phyloP scores from a whole-genome alignment of 1,139 yeast genomes.

The Yamadazyma diospyri region DNA sequence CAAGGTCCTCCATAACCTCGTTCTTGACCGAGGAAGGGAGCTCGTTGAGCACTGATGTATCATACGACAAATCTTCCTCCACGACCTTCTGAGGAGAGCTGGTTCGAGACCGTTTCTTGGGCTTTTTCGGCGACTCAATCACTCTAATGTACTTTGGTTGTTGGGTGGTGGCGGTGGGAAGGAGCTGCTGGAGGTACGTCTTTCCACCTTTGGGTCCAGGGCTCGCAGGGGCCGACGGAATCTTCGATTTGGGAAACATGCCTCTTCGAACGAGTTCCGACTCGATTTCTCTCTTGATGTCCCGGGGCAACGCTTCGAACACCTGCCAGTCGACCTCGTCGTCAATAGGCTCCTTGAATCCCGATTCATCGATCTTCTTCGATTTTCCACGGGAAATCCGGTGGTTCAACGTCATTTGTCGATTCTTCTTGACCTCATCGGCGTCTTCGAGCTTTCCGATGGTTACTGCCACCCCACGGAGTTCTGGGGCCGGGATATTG shows the following conservation, averaged over 20 bases:
- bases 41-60: conserved; percentile 42
- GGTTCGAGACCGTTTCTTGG: conserved; percentile 12
- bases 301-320: conserved; percentile 51
- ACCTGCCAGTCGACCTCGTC: conserved; percentile 49
- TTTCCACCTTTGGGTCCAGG: conserved; percentile 19
- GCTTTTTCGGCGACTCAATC: conserved; percentile 28
- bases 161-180: conserved; percentile 26
- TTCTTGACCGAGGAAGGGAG: conserved; percentile 43
- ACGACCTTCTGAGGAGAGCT: conserved; percentile 12
- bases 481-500: conserved; percentile 59
- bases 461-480: conserved; percentile 77
- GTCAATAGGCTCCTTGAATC: conserved; percentile 14
- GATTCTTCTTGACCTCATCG: conserved; percentile 22
- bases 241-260: conserved; percentile 6
- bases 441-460: conserved; percentile 52
- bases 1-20: conserved; percentile 41
- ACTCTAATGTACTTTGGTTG: conserved; percentile 33
- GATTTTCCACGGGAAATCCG: background rate
- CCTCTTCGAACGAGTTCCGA: conserved; percentile 41
- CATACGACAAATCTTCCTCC: conserved; percentile 20
- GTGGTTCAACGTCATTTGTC: conserved; percentile 37
- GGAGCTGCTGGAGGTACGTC: conserved; percentile 38
- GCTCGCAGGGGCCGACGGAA: conserved; percentile 11
- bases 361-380: conserved; percentile 9
- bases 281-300: conserved; percentile 47